Base-by-base conservation (phyloP, 495 filamentous ascomycete species). In the Poronia punctata region DNA sequence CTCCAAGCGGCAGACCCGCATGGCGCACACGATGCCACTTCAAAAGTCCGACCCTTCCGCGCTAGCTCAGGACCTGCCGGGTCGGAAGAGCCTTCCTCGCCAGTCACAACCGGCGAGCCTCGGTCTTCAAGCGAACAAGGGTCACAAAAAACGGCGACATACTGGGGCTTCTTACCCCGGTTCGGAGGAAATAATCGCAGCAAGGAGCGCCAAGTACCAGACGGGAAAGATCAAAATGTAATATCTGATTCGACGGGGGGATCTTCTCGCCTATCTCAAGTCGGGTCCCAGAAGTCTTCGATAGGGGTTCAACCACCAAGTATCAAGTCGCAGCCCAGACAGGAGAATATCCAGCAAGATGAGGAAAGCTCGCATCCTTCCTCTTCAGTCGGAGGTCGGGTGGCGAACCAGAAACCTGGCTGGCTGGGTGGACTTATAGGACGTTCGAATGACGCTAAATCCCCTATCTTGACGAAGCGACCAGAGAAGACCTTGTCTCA, bases 381-480 rank as follows among this genome's bases (percentile, higher is more conserved):
- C n/a, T n/a, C n/a, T n/a, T n/a, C n/a, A n/a, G n/a, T n/a, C n/a
- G n/a, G n/a, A n/a, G n/a, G n/a, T n/a, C n/a, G n/a, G n/a, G n/a
- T n/a, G n/a, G n/a, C n/a, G n/a, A n/a, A n/a, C n/a, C n/a, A n/a
- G n/a, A 47, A 46, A 35, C 33, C 44, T 14, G 11, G 33, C 8
- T 58, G 55, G 55, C 43, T 58, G 44, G 48, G 55, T n/a, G 48
- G 54, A 2, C 21, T 58, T 12, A 38, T 58, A 5, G 50, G 53
- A 5, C 38, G 54, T 50, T 20, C 48, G 11, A 53, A 50, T 23
- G 5, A 42, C 8, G 21, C 23, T 17, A 23, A 19, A 7, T 16
- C 28, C 8, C 27, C 46, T 5, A 54, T 27, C 16, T 45, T 57
- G 30, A 61, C 58, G 6, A 47, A 53, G 24, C 38, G 56, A 31